Percentiles rank a stretch among this genome's conserved stretches.
Conservation (phyloP, 768 basidiomycete genomes). For the Gloeopeniophorella convolvens region DNA sequence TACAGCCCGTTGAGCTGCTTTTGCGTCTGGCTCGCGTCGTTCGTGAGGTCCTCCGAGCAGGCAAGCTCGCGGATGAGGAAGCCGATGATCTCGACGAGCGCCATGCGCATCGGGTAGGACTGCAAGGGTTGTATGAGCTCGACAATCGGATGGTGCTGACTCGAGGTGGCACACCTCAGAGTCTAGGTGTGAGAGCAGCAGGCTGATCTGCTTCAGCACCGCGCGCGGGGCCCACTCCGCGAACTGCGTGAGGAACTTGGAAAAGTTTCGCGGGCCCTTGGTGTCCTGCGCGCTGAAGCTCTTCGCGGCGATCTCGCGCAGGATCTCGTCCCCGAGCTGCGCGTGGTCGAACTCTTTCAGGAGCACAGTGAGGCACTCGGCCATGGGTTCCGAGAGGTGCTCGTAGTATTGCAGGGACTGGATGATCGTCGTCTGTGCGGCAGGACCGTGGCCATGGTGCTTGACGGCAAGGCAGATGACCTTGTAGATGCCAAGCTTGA, state of each 20-base stretch:
- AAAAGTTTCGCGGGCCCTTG: constrained; percentile 83
- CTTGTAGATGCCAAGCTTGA: constrained; percentile 75
- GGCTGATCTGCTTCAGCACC: constrained; percentile 83
- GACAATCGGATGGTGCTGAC: not conserved
- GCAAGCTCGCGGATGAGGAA: constrained; percentile 79
- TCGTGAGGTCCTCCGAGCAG: constrained; percentile 40
- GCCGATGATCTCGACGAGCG: constrained; percentile 86
- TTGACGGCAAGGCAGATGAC: constrained; percentile 91
- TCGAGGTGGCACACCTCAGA: constrained; percentile 61
- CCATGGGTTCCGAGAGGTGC: constrained; percentile 90
- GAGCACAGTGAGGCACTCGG: constrained; percentile 76
- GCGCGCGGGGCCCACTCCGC: constrained; percentile 74
- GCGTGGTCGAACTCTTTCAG: constrained; percentile 82
- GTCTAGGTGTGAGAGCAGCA: constrained; percentile 81
- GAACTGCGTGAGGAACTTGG: constrained; percentile 73
- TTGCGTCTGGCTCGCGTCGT: constrained; percentile 42
- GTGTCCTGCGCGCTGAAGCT: constrained; percentile 74
- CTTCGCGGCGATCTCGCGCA: constrained; percentile 80
- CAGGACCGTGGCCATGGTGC: constrained; percentile 75
- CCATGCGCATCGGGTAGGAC: constrained; percentile 96
- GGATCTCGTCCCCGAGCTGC: constrained; percentile 85
- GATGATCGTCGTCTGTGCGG: constrained; percentile 85
- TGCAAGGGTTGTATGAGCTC: constrained; percentile 26
- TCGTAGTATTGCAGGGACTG: constrained; percentile 92
- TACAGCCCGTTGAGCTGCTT: constrained; percentile 79